Percentiles rank a stretch among this genome's conserved stretches.
phyloP scores from a whole-genome alignment of 129 eudicot species.

The Glebionis coronaria region DNA sequence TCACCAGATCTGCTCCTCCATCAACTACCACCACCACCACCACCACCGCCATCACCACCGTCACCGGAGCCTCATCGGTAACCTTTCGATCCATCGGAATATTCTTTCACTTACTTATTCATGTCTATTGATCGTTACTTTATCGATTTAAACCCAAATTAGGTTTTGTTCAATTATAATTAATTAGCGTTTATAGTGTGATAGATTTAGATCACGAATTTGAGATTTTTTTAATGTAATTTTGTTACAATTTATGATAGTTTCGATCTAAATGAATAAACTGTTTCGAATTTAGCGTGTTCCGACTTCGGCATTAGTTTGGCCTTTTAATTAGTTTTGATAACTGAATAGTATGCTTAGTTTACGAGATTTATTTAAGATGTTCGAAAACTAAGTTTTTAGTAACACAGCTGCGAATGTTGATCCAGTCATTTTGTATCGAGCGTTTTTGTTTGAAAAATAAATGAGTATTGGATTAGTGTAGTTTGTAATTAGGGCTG shows the following conservation, averaged over 20 bases:
- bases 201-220: constrained; percentile 15
- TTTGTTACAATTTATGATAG: too few species aligned
- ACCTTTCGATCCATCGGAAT: constrained; percentile 7
- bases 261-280: neutral
- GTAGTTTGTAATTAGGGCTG: too few species aligned
- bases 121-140: constrained; percentile 13
- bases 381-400: too few species aligned
- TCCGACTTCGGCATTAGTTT: neutral
- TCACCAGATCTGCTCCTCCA: constrained; percentile 26
- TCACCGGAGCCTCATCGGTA: neutral
- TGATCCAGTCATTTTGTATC: too few species aligned
- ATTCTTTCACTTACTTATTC: neutral
- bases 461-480: too few species aligned
- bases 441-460: too few species aligned
- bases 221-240: too few species aligned
- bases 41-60: neutral
- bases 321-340: neutral
- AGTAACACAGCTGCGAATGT: too few species aligned
- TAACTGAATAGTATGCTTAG: neutral
- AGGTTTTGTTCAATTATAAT: too few species aligned
- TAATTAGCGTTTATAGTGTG: too few species aligned
- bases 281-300: neutral
- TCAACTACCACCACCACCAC: constrained; percentile 12
- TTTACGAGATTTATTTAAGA: neutral
- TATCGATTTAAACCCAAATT: constrained; percentile 13